Conservation (phyloP, 192 early-diverging fungal species). For the Coemansia sp. region DNA sequence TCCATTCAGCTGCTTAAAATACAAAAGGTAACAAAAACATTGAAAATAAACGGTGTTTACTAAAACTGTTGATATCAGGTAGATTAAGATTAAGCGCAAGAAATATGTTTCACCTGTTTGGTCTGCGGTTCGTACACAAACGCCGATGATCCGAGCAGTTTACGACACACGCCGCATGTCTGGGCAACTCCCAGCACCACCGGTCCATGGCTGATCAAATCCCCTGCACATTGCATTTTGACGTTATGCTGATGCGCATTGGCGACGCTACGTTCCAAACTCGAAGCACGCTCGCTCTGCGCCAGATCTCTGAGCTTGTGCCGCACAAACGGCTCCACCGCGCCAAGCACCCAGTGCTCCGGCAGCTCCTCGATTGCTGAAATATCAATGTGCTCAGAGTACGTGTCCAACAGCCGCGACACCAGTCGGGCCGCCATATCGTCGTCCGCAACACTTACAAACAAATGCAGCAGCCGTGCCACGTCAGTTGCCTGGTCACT, state of each 20-base stretch:
- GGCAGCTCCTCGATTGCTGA: constrained; percentile 21
- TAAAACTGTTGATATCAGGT: not conserved
- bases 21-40: not conserved
- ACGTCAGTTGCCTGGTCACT: constrained; percentile 8
- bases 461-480: constrained; percentile 20
- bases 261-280: constrained; percentile 15
- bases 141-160: constrained; percentile 48
- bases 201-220: not conserved
- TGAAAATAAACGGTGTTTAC: not conserved
- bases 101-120: constrained; percentile 33
- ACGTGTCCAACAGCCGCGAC: constrained; percentile 18
- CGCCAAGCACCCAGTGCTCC: constrained; percentile 31
- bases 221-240: constrained; percentile 2
- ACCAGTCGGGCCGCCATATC: constrained; percentile 43
- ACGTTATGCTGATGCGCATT: constrained; percentile 7
- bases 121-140: constrained; percentile 34
- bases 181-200: constrained; percentile 41
- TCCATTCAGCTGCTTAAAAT: constrained; percentile 27
- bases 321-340: constrained; percentile 33
- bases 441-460: constrained; percentile 25
- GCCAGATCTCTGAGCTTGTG: constrained; percentile 14
- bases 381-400: not conserved
- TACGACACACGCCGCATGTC: constrained; percentile 43
- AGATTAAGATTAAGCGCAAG: constrained; percentile 17
- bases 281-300: constrained; percentile 4